Evolutionary conservation across 75 land plant species (phyloP).

Genomic region (Adiantum capillusveneris): DNA sequence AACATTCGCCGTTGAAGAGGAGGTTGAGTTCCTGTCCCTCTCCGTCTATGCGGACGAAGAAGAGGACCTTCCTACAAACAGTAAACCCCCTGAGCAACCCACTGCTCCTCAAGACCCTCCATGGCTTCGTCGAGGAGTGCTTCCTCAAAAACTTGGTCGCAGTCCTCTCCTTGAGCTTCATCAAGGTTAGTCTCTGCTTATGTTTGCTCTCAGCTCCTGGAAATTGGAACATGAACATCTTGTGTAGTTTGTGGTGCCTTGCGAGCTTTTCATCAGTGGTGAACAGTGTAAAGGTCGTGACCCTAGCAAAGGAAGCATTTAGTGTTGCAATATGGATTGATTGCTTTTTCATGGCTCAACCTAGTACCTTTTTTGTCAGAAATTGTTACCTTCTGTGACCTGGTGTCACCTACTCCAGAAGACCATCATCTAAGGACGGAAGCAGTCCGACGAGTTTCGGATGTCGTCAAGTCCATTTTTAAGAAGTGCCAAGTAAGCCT

Average conservation of each 20-base stretch:
- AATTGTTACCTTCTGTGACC: slow-evolving; percentile 81
- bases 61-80: not conserved
- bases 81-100: slow-evolving; percentile 24
- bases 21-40: slow-evolving; percentile 1
- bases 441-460: slow-evolving; percentile 56
- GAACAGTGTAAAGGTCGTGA: too few relatives aligned
- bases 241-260: not conserved
- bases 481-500: slow-evolving; percentile 62
- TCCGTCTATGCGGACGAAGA: not conserved
- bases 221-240: not conserved
- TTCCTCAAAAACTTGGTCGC: slow-evolving; percentile 16
- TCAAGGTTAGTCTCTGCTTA: slow-evolving; percentile 3
- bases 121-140: not conserved
- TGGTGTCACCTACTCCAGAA: slow-evolving; percentile 82
- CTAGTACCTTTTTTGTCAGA: slow-evolving; percentile 38
- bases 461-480: slow-evolving; percentile 78
- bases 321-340: not conserved
- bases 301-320: too few relatives aligned
- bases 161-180: slow-evolving; percentile 34
- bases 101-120: slow-evolving; percentile 4
- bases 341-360: not conserved
- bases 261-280: not conserved
- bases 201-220: not conserved
- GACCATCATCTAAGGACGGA: slow-evolving; percentile 48
- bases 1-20: not conserved